These are phyloP conservation scores for Corchorus capsularis DNA, from an alignment of 345 rosid species.

Conservation along the genomic window DNA sequence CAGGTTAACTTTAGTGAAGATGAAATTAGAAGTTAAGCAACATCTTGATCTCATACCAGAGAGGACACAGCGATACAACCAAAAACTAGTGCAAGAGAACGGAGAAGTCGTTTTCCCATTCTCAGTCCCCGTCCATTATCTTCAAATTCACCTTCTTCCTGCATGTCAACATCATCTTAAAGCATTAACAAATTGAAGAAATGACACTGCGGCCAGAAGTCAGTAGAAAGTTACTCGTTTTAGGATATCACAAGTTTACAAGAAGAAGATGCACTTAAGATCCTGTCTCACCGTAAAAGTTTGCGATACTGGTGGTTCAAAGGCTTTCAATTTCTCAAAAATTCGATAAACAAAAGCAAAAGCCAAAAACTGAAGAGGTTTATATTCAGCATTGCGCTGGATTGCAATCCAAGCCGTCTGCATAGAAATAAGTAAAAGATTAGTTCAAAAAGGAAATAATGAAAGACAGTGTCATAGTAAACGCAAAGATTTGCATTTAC, in stretches of 20 bases:
- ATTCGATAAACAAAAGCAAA: conserved; percentile 88
- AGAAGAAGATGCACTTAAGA: neutral
- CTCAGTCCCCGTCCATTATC: conserved; percentile 70
- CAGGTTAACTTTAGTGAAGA: neutral
- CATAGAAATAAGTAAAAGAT: conserved; percentile 27
- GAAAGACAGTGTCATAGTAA: neutral
- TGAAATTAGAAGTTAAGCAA: conserved; percentile 1
- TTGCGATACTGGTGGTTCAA: conserved; percentile 72
- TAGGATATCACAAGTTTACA: neutral
- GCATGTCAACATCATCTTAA: conserved; percentile 40
- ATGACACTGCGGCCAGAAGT: neutral
- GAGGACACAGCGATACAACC: conserved; percentile 82
- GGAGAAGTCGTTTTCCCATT: conserved; percentile 88
- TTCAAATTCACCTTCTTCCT: conserved; percentile 76
- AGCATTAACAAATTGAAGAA: conserved; percentile 21
- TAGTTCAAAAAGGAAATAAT: conserved; percentile 10
- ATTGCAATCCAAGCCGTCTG: conserved; percentile 89
- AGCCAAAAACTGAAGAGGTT: conserved; percentile 91
- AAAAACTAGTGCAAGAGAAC: conserved; percentile 83
- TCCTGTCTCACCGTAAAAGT: conserved; percentile 60
- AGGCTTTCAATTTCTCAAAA: conserved; percentile 87
- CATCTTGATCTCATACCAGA: conserved; percentile 65
- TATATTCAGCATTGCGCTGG: conserved; percentile 76
- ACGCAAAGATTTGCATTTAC: neutral
- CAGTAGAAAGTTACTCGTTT: neutral